These are phyloP conservation scores for Lagenidium sp. DNA, from an alignment of 352 stramenopile genomes.

Conservation along the genomic window DNA sequence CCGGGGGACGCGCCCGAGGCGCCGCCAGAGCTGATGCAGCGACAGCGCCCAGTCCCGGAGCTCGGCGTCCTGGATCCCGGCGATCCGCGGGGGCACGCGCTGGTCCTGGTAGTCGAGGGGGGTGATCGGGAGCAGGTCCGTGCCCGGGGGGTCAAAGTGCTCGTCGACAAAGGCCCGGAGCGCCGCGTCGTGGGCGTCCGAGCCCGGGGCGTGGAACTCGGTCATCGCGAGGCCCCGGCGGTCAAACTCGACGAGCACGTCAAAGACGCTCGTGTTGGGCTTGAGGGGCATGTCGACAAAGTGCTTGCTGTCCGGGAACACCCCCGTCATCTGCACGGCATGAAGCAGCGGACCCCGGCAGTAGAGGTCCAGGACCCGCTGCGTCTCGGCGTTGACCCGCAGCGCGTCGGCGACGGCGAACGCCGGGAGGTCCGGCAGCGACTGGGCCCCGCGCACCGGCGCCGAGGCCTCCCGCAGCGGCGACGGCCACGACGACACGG, in stretches of 20 bases:
- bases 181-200: constrained; percentile 19
- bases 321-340: constrained; percentile 51
- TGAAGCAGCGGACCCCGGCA: constrained; percentile 57
- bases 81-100: constrained; percentile 38
- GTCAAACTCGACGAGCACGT: constrained; percentile 68
- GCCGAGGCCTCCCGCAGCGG: constrained; percentile 9
- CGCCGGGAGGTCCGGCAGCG: constrained; percentile 5
- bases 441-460: too few species aligned
- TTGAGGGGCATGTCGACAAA: constrained; percentile 93
- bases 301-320: constrained; percentile 89
- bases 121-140: constrained; percentile 62
- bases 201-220: constrained; percentile 19
- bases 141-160: constrained; percentile 75
- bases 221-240: constrained; percentile 40
- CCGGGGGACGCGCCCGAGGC: constrained; percentile 49
- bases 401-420: constrained; percentile 11
- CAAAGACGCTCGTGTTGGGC: constrained; percentile 51
- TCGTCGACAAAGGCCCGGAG: constrained; percentile 63
- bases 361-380: constrained; percentile 70
- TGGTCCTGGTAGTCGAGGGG: constrained; percentile 61
- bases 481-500: not conserved
- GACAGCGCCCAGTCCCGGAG: constrained; percentile 53
- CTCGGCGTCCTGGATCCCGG: constrained; percentile 33
- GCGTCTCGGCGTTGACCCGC: constrained; percentile 28
- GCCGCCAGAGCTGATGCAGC: constrained; percentile 71